Evolutionary conservation across 2,329 filamentous ascomycete species (phyloP).

Genomic region (Aspergillus sp.): DNA sequence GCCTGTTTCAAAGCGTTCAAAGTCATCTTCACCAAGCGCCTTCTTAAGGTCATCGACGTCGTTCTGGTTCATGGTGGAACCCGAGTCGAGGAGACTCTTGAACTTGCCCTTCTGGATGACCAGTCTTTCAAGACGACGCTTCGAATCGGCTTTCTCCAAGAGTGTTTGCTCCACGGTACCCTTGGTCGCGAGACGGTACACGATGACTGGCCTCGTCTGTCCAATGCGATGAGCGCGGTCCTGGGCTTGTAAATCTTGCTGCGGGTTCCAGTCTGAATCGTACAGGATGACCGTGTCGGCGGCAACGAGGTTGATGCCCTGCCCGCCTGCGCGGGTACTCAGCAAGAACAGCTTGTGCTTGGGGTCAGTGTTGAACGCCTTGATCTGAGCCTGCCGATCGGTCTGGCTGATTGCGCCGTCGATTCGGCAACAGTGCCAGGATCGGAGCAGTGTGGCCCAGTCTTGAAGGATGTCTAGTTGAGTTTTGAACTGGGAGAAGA

Average conservation of each 20-base stretch:
- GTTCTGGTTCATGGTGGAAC: conserved; percentile 38
- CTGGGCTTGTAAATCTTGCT: conserved; percentile 94
- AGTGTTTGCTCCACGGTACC: conserved; percentile 88
- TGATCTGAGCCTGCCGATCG: conserved; percentile 66
- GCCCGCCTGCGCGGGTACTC: conserved; percentile 85
- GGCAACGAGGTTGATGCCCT: conserved; percentile 88
- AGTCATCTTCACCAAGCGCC: conserved; percentile 68
- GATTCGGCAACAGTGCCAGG: conserved; percentile 82
- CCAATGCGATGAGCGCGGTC: conserved; percentile 94
- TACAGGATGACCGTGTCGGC: conserved; percentile 93
- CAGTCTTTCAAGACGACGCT: conserved; percentile 85
- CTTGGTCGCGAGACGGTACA: conserved; percentile 90
- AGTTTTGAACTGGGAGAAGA: conserved; percentile 95
- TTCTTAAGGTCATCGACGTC: conserved; percentile 60
- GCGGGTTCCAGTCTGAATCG: conserved; percentile 89
- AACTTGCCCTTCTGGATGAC: conserved; percentile 94
- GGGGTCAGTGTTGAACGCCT: conserved; percentile 64
- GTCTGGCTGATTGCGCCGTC: conserved; percentile 80
- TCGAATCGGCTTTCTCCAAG: conserved; percentile 82
- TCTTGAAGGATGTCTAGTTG: conserved; percentile 87
- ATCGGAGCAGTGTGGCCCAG: conserved; percentile 72
- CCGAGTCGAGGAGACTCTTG: conserved; percentile 59
- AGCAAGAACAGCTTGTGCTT: conserved; percentile 75
- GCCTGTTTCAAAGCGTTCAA: conserved; percentile 56
- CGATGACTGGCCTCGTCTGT: conserved; percentile 83